Percentiles rank a stretch among this genome's conserved stretches.
These are phyloP conservation scores for Trichoderma koningii DNA, from an alignment of 2,329 filamentous ascomycete genomes.

Conservation along the genomic window DNA sequence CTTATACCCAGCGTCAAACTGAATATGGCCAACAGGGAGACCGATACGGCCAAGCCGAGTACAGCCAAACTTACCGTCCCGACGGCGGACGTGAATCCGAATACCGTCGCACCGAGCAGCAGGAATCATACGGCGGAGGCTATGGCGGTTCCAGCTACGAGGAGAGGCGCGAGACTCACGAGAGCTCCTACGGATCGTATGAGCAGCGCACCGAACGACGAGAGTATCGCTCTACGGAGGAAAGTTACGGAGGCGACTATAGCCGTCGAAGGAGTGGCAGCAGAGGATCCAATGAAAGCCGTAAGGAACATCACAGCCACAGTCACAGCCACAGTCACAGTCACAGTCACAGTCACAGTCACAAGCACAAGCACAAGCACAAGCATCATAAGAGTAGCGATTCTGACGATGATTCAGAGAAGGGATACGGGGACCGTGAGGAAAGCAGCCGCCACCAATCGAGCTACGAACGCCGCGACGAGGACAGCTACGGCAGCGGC, in stretches of 20 bases:
- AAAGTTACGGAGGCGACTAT: conserved; percentile 35
- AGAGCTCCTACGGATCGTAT: conserved; percentile 56
- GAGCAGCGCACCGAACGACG: conserved; percentile 60
- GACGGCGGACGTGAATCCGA: conserved; percentile 60
- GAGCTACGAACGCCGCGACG: conserved; percentile 31
- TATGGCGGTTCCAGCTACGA: conserved; percentile 59
- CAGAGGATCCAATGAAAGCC: conserved; percentile 32
- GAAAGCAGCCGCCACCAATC: conserved; percentile 20
- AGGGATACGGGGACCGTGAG: conserved; percentile 31
- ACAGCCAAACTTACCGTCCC: conserved; percentile 59
- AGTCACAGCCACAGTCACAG: not conserved
- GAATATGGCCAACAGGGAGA: conserved; percentile 62
- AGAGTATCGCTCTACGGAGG: conserved; percentile 44
- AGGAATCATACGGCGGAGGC: conserved; percentile 44
- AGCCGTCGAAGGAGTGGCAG: conserved; percentile 29
- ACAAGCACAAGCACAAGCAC: conserved; percentile 6
- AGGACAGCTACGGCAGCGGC: conserved; percentile 29
- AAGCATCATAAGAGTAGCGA: conserved; percentile 14
- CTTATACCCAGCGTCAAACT: conserved; percentile 61
- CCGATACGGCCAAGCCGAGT: conserved; percentile 63
- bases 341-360: not conserved
- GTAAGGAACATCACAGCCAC: conserved; percentile 21
- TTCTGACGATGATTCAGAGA: conserved; percentile 21
- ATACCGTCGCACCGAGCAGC: conserved; percentile 64
- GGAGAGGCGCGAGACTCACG: conserved; percentile 57